Evolutionary conservation across 805 yeast genomes (phyloP).

Genomic region (Aciculoconidium aculeatum): DNA sequence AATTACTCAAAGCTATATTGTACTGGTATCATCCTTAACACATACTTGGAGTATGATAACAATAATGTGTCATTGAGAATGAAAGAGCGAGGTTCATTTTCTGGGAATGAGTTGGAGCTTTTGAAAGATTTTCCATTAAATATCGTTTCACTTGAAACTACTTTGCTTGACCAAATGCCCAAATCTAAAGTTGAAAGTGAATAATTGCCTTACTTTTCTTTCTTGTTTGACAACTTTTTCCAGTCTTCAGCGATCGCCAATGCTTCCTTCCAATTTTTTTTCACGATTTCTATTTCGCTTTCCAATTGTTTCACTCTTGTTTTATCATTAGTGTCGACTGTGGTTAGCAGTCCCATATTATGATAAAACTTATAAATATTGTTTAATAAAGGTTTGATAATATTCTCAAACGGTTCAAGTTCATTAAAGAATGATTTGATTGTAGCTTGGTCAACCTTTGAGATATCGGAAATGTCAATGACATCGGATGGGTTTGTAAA

Average conservation of each 20-base stretch:
- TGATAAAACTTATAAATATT: slow-evolving; percentile 32
- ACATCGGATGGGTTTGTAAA: slow-evolving; percentile 25
- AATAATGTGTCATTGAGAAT: slow-evolving; percentile 13
- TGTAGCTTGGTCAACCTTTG: slow-evolving; percentile 9
- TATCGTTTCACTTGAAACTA: slow-evolving; percentile 27
- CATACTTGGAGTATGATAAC: slow-evolving; percentile 18
- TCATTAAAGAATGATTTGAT: slow-evolving; percentile 20
- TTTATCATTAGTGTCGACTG: slow-evolving; percentile 6
- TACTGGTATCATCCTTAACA: slow-evolving; percentile 25
- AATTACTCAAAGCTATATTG: slow-evolving; percentile 18
- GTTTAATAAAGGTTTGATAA: slow-evolving; percentile 29
- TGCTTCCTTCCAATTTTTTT: slow-evolving; percentile 35
- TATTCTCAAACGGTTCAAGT: slow-evolving; percentile 30
- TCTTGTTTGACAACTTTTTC: slow-evolving; percentile 16
- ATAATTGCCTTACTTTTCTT: neutral
- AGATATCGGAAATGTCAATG: slow-evolving; percentile 19
- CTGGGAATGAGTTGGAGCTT: slow-evolving; percentile 13
- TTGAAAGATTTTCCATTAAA: slow-evolving; percentile 25
- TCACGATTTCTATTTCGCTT: slow-evolving; percentile 28
- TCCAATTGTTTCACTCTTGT: slow-evolving; percentile 16
- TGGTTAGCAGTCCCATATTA: slow-evolving; percentile 13
- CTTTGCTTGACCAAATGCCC: slow-evolving; percentile 14
- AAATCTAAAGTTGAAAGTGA: neutral
- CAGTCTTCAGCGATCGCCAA: slow-evolving; percentile 34
- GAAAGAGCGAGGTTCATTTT: slow-evolving; percentile 8